These are phyloP conservation scores for Cutaneotrichosporon sp. DNA, from an alignment of 1,284 basidiomycete species.

Conservation along the genomic window DNA sequence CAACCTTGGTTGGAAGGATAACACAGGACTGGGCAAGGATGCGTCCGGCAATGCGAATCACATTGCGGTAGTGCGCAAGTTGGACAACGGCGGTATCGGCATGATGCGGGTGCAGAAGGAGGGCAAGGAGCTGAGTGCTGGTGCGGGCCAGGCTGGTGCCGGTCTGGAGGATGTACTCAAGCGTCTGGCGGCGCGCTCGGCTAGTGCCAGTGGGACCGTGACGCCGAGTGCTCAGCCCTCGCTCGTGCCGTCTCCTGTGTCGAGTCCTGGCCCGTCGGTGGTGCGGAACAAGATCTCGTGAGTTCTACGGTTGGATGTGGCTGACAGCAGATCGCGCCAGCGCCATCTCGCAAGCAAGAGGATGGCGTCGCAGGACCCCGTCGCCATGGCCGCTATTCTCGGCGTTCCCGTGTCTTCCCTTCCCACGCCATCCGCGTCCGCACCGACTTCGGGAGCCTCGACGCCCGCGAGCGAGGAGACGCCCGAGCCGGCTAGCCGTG, in stretches of 20 bases:
- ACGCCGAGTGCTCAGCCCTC: slow-evolving; percentile 25
- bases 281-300: slow-evolving; percentile 48
- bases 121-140: slow-evolving; percentile 44
- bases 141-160: slow-evolving; percentile 49
- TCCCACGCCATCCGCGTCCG: slow-evolving; percentile 27
- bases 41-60: slow-evolving; percentile 49
- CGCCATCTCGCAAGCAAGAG: slow-evolving; percentile 48
- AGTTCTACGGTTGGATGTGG: slow-evolving; percentile 25
- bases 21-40: slow-evolving; percentile 45
- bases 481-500: slow-evolving; percentile 15
- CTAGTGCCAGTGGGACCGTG: slow-evolving; percentile 19
- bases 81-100: slow-evolving; percentile 53
- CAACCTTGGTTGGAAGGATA: slow-evolving; percentile 51
- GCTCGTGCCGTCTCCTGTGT: slow-evolving; percentile 19
- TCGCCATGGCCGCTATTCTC: slow-evolving; percentile 53
- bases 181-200: slow-evolving; percentile 35
- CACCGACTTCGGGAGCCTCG: slow-evolving; percentile 22
- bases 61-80: slow-evolving; percentile 51
- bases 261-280: slow-evolving; percentile 31
- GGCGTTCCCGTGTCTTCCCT: slow-evolving; percentile 48
- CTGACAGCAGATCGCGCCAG: slow-evolving; percentile 44
- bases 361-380: slow-evolving; percentile 47
- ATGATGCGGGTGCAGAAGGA: slow-evolving; percentile 50
- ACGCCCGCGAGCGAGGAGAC: slow-evolving; percentile 28
- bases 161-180: slow-evolving; percentile 51